Base-by-base conservation (phyloP, 768 basidiomycete species). In the Amanita inopinata region DNA sequence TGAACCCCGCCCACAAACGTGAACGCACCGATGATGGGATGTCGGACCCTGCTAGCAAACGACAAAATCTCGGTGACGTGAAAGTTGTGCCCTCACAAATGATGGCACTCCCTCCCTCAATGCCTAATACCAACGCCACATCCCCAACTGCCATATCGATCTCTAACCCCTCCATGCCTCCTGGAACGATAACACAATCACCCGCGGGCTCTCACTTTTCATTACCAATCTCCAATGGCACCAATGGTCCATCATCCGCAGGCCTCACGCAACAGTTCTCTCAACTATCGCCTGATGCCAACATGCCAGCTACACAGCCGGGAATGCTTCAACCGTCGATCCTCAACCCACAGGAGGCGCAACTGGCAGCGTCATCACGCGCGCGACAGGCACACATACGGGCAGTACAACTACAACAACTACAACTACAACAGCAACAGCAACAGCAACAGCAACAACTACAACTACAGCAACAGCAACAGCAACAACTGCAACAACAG, bases 11-110 rank as follows among this genome's bases (percentile, higher is more conserved):
- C 39, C 61, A 55, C 2, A 85, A 85, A 53, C 78, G 83, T 41
- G 76, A 76, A 33, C 66, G 82, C 28, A 57, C 71, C 2, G 78
- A 78, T 10, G 80, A 82, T 33, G 23, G 44, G 18, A 9, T 41
- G 23, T 40, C 49, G 2, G 70, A 71, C 18, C 38, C 52, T 17
- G 61, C 63, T 30, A 73, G 70, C 56, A 86, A 87, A 57, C 71
- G 84, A 12, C 69, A 78, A 14, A 79, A 86, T 51, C 77, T 76
- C 0, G 84, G 84, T 24, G 83, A 85, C 48, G 61, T 60, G 31
- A 80, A 77, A 51, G 46, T 49, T n/a, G 39, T 53, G 6, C 30
- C 54, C 5, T 33, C 53, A 14, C 55, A 60, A 46, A 62, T 67
- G 51, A 65, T 70, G 63, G 69, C 67, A 1, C 66, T 71, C 0